Base-by-base conservation (phyloP, 108 stramenopile genomes). In the Skeletonema marinoi region DNA sequence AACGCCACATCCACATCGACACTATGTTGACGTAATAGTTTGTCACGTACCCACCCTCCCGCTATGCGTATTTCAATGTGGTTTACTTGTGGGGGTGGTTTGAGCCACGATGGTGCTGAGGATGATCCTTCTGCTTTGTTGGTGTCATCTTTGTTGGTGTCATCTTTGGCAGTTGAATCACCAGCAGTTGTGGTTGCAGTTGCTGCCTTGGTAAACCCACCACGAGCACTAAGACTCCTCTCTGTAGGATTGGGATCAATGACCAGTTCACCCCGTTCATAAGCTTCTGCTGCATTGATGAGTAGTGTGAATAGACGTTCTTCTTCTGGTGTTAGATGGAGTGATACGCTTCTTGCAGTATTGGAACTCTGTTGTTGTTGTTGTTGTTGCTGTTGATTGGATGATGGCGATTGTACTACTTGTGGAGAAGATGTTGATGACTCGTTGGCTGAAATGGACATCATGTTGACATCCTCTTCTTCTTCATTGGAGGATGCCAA, bases 1-100 rank as follows among this genome's bases (percentile, higher is more conserved):
- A 99, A 75, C 3, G 98, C 97, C 17, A 99, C 80, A 62, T 99
- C 98, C 13, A 99, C 94, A 88, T 99, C 98, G 68, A 95, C 87
- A 65, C 78, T 90, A 42, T 90, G 70, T 56, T 86, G 82, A 17
- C 94, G 89, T 50, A 99, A 73, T 1, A 98, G 66, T 73, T 96
- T 98, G 75, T 96, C 96, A 12, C 95, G 81, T 16, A 96, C 95
- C 95, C 95, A 96, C 16, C 95, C 95, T 21, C 95, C 95, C 3
- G 95, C 92, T 1, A 96, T 78, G 21, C 95, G 79, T 58, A 93
- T 87, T 70, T 80, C 85, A 36, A 86, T 70, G 9, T 48, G 77
- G 50, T 69, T 56, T 16, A 74, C 73, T 4, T 62, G 32, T 2
- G 76, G 77, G 41, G 72, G 77, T 10, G 62, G 75, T 29, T 25